Conservation (phyloP, 495 filamentous ascomycete species). For the Aspergillus homomorphus region DNA sequence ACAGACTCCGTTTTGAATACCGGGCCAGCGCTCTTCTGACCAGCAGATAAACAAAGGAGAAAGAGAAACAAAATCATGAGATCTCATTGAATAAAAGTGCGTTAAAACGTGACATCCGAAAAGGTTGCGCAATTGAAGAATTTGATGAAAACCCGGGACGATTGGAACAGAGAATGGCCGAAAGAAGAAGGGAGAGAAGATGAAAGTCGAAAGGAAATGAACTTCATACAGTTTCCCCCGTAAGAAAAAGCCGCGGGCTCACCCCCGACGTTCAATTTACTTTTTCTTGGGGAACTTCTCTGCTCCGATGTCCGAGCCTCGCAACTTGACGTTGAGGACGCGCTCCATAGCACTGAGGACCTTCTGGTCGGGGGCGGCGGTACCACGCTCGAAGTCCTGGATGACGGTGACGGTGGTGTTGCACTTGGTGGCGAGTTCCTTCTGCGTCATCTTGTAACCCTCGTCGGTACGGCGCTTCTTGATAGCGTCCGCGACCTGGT, state of each 20-base stretch:
- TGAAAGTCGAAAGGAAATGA: conserved; percentile 20
- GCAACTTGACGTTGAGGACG: conserved; percentile 79
- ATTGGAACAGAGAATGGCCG: conserved; percentile 12
- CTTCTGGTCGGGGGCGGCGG: conserved; percentile 81
- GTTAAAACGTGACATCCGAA: conserved; percentile 22
- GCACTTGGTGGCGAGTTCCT: conserved; percentile 91
- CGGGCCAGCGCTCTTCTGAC: conserved; percentile 37
- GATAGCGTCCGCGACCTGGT: conserved; percentile 79
- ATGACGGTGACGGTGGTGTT: conserved; percentile 79
- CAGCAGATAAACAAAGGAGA: conserved; percentile 26
- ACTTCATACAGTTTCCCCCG: conserved; percentile 22
- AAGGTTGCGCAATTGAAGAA: conserved; percentile 16
- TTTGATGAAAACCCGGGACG: conserved; percentile 11
- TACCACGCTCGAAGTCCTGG: conserved; percentile 81
- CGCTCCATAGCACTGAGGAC: conserved; percentile 76
- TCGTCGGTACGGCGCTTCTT: conserved; percentile 68
- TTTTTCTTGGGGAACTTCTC: conserved; percentile 74
- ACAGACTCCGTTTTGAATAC: neutral
- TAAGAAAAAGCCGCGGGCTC: conserved; percentile 30
- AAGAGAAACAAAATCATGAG: conserved; percentile 14
- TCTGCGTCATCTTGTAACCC: conserved; percentile 86
- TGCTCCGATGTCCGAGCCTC: conserved; percentile 72
- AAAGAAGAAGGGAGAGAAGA: conserved; percentile 9
- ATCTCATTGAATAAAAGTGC: conserved; percentile 22
- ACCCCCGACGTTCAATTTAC: conserved; percentile 35